Percentiles rank a stretch among this genome's conserved stretches.
Conservation (phyloP, 202 grass and related monocot species). For the Cymbopogon flexuosus region DNA sequence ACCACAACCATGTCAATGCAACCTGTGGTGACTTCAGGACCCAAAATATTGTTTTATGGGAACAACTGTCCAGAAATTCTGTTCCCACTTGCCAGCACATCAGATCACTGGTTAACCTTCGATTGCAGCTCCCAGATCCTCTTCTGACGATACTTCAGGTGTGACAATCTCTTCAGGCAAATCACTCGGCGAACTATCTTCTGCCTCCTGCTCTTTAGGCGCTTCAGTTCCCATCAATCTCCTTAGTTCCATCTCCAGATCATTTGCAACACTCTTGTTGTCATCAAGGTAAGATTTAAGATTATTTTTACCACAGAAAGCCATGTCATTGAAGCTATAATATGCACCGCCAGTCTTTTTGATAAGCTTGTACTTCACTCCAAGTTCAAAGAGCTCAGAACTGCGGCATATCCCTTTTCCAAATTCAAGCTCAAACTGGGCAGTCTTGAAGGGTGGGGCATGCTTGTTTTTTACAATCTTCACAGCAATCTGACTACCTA, state of each 20-base stretch:
- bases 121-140: slow-evolving; percentile 45
- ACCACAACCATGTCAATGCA: not conserved
- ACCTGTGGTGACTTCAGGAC: not conserved
- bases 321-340: slow-evolving; percentile 51
- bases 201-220: slow-evolving; percentile 35
- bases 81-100: not conserved
- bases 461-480: slow-evolving; percentile 98
- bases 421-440: slow-evolving; percentile 80
- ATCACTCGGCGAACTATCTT: slow-evolving; percentile 21
- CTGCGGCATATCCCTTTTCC: slow-evolving; percentile 70
- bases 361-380: slow-evolving; percentile 62
- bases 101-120: slow-evolving; percentile 42
- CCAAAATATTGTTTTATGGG: slow-evolving; percentile 24
- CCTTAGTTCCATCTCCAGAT: slow-evolving; percentile 48
- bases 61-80: not conserved
- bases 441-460: slow-evolving; percentile 76
- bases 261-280: slow-evolving; percentile 50
- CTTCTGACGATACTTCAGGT: slow-evolving; percentile 38
- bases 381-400: slow-evolving; percentile 72
- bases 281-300: slow-evolving; percentile 50
- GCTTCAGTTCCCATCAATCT: slow-evolving; percentile 42
- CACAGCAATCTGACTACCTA: slow-evolving; percentile 77
- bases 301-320: slow-evolving; percentile 56
- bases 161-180: slow-evolving; percentile 39
- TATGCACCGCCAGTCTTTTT: slow-evolving; percentile 32